Evolutionary conservation across 441 rosid genomes (phyloP).

Genomic region (Populus hybrid): DNA sequence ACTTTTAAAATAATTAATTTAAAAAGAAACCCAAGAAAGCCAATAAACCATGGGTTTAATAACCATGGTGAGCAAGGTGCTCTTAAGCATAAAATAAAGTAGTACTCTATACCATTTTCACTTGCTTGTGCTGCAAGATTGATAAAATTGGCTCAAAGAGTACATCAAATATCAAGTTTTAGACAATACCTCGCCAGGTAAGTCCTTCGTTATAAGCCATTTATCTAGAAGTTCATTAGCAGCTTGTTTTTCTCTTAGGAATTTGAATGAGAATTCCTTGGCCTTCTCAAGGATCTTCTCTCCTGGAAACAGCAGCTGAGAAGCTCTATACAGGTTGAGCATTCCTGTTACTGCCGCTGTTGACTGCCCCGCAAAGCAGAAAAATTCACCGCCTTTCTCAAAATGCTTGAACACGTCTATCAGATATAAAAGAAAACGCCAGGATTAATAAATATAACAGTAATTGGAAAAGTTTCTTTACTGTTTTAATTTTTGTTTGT

Average conservation of each 20-base stretch:
- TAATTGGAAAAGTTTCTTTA: background rate
- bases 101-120: background rate
- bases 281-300: conserved; percentile 67
- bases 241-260: conserved; percentile 49
- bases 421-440: background rate
- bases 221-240: conserved; percentile 63
- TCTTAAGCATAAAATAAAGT: too few species aligned
- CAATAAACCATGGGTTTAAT: too few species aligned
- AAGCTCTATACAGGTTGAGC: conserved; percentile 77
- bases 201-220: conserved; percentile 91
- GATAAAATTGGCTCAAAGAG: too few species aligned
- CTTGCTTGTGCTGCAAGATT: too few species aligned
- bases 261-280: conserved; percentile 44
- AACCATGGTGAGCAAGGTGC: too few species aligned
- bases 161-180: too few species aligned
- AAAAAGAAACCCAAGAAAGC: too few species aligned
- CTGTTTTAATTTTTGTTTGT: background rate
- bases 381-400: conserved; percentile 63
- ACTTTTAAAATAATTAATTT: too few species aligned
- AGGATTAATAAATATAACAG: background rate
- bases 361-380: conserved; percentile 79
- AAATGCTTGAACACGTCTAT: conserved; percentile 75
- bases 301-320: conserved; percentile 63
- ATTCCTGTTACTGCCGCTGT: conserved; percentile 87
- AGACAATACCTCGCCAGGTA: conserved; percentile 75